Conservation (phyloP, 2,329 filamentous ascomycete species). For the Trichoderma harzianum region DNA sequence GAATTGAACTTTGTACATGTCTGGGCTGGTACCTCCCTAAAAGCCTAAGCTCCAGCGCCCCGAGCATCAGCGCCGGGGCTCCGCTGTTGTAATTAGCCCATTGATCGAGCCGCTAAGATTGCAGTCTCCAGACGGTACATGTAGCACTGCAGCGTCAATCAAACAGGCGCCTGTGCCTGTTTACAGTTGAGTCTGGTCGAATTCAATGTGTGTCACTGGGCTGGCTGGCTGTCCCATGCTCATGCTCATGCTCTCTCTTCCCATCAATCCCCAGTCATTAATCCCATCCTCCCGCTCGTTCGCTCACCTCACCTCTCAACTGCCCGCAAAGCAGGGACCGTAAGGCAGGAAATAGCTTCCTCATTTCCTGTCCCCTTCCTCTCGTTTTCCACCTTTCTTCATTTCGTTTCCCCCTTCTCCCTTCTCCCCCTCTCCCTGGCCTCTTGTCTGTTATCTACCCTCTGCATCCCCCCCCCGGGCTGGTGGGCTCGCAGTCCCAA, state of each 20-base stretch:
- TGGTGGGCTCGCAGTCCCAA: constrained; percentile 17
- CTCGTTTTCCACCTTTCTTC: constrained; percentile 11
- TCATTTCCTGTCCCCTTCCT: constrained; percentile 19
- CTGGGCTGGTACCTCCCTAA: too few relatives aligned
- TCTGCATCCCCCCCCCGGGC: background rate
- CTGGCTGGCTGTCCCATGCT: background rate
- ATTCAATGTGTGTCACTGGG: background rate
- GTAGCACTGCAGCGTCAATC: background rate
- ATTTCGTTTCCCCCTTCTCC: constrained; percentile 11
- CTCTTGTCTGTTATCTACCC: background rate
- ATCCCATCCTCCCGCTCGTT: background rate
- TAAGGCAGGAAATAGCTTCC: constrained; percentile 14
- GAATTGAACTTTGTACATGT: too few relatives aligned
- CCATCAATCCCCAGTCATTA: background rate
- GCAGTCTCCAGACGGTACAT: background rate
- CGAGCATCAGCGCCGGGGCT: constrained; percentile 5
- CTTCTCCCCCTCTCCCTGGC: constrained; percentile 9
- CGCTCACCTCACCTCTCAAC: background rate
- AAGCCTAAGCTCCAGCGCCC: constrained; percentile 5
- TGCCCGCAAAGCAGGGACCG: constrained; percentile 12
- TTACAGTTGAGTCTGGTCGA: background rate
- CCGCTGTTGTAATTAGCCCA: constrained; percentile 12
- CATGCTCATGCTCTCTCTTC: background rate
- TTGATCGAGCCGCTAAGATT: constrained; percentile 14
- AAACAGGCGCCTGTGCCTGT: background rate